Base-by-base conservation (phyloP, 1,284 basidiomycete species). In the Cerioporus squamosus region DNA sequence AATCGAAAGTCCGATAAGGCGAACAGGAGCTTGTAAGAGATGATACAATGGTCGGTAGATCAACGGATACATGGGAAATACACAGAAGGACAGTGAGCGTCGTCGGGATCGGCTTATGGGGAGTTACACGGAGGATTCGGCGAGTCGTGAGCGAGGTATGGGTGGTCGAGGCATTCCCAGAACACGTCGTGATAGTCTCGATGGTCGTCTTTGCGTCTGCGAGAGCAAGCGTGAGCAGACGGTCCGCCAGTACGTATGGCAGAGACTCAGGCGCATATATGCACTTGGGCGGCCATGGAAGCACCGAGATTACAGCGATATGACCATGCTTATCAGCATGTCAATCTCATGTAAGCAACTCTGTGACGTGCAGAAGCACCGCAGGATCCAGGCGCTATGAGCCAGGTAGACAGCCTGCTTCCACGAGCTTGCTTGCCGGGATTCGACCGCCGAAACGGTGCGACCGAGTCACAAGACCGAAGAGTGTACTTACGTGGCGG, bases 401-500 rank as follows among this genome's bases (percentile, higher is more conserved):
- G 15, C 44, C 24, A 46, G 33, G 29, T 10, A n/a, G 22, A 18
- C 36, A 46, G 40, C 15, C 47, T 51, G 48, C 54, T 59, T 60
- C 58, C 55, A 33, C 40, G 49, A 48, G 61, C 49, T 53, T 60
- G 39, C 29, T 58, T 50, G 53, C 61, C 58, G 61, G 23, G 29
- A 18, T 61, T 61, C 38, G 33, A 18, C 59, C 57, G 62, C 24
- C 23, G 44, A 44, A 44, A 55, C 38, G 44, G 52, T 39, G 47
- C 40, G n/a, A 17, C 15, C 17, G 5, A 23, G 56, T 63, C 66
- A 66, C 64, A 52, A 51, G 64, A 64, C 50, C 7, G 31, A 26
- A 51, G 43, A 15, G 20, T 46, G 47, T 59, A 71, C 72, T 62
- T 66, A 74, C 73, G 63, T 74, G 73, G 67, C 72, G 67, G 47